Base-by-base conservation (phyloP, 805 yeast genomes). In the Kuraishia capsulata region DNA sequence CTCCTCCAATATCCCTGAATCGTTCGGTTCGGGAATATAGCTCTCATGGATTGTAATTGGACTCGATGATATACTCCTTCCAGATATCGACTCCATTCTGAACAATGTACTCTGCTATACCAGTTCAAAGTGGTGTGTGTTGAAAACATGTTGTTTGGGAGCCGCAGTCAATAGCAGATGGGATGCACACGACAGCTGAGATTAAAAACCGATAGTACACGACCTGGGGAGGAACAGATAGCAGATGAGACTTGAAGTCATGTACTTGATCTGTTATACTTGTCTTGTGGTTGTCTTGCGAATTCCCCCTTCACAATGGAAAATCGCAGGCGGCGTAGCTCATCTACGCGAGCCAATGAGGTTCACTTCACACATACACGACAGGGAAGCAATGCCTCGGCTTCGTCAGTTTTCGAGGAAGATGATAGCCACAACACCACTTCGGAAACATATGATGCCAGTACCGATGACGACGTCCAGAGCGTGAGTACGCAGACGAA, bases 41-140 rank as follows among this genome's bases (percentile, higher is more conserved):
- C 51, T 43, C 36, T 53, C 57, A 20, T 46, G 50, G 11, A 53
- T 42, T 3, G 50, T 39, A 14, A 53, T 43, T 5, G 56, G 49
- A 26, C 50, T 45, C 10, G 39, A 20, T 3, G 48, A 21, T 4
- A 20, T 38, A 20, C 25, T 37, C 21, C 17, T 26, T 37, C 9
- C 43, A 30, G 20, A 43, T 30, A 25, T 41, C 41, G 36, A 21
- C 39, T 3, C 14, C 32, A 30, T 30, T n/a, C n/a, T n/a, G n/a
- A n/a, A n/a, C n/a, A n/a, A n/a, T n/a, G n/a, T n/a, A n/a, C n/a
- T n/a, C n/a, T n/a, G n/a, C n/a, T n/a, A n/a, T n/a, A n/a, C n/a
- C n/a, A n/a, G n/a, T n/a, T n/a, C n/a, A n/a, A n/a, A n/a, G n/a
- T n/a, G n/a, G n/a, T n/a, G n/a, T n/a, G n/a, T n/a, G n/a, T n/a